Evolutionary conservation across 345 rosid genomes (phyloP), one percentile per base, ranked within the genome.

Genomic region (Combretum micranthum): DNA sequence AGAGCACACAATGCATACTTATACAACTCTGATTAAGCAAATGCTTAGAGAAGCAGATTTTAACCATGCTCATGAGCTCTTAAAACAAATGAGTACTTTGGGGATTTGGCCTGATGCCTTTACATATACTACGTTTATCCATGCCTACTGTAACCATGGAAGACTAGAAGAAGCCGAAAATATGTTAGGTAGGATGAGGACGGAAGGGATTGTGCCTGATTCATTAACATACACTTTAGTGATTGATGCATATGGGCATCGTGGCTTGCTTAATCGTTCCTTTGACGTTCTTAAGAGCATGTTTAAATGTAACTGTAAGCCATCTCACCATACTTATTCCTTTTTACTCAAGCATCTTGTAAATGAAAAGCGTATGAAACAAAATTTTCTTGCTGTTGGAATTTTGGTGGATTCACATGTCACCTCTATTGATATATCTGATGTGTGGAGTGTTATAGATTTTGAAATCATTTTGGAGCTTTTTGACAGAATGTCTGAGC

Each of bases 251-350:
- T 88, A 86, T 72, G 87, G 85, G 54, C 73, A 72, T 47, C 59
- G 82, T 19, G 88, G 85, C 68, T 65, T 62, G 57, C 73, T 77
- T 44, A 55, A 75, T 75, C 71, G 69, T 5, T 90, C 88, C 17
- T 91, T 88, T 75, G 74, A 69, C 77, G 88, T 85, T 54, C 89
- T 91, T 55, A 88, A 82, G 73, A 64, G 78, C 51, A 91, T 91
- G 96, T 56, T 78, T 73, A 87, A 77, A 76, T 55, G 75, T 72
- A 85, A 81, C 42, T 85, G 87, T 59, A 86, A 85, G 67, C 96
- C 98, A 69, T 85, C 92, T 69, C 81, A 77, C 47, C 74, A 64
- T 53, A 79, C 92, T 1, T 88, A 82, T 74, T 61, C 80, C 50
- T 65, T 77, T 72, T 66, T 91, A 68, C 73, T 91, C 69, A 77